Base-by-base conservation (phyloP, 768 basidiomycete species). In the Termitomyces sp. region DNA sequence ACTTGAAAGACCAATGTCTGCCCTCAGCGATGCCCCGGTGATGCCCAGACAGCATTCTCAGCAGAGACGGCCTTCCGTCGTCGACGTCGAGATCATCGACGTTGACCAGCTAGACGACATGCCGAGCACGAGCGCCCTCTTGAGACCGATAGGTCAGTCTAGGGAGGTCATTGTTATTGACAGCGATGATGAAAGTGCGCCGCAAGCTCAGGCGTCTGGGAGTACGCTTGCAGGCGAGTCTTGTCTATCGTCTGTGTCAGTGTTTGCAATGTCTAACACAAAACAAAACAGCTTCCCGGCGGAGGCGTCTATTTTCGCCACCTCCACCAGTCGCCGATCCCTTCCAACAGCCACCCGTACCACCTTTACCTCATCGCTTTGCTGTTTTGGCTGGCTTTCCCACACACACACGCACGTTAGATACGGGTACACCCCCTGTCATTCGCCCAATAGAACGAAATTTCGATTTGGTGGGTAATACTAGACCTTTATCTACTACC, bases 281-380 rank as follows among this genome's bases (percentile, higher is more conserved):
- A n/a, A 58, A 49, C 24, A 16, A 7, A 43, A 42, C 46, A 56
- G 62, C 29, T 16, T 58, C 58, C 26, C 48, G 62, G 39, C 55
- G 59, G 13, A 14, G 34, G 22, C 65, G 67, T 44, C 63, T 77
- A 32, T 69, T 73, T 46, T 75, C 81, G 0, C 82, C 85, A 14
- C 82, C 82, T 8, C 78, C 75, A 32, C 71, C 72, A 14, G 46
- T 39, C 10, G 61, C 65, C 10, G 72, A 71, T 50, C 63, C 68
- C 26, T 64, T 62, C 18, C 59, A 67, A 2, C 68, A 79, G 4
- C 88, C 87, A 0, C 85, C 86, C 1, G 82, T 88, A 0, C 88
- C 87, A 2, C 65, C 72, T 13, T 55, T 82, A 24, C 81, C 82
- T 1, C 66, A 56, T 5, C 73, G 72, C 53, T 75, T 61, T 58